Evolutionary conservation across 108 stramenopile genomes (phyloP).

Genomic region (Cylindrotheca fusiformis): DNA sequence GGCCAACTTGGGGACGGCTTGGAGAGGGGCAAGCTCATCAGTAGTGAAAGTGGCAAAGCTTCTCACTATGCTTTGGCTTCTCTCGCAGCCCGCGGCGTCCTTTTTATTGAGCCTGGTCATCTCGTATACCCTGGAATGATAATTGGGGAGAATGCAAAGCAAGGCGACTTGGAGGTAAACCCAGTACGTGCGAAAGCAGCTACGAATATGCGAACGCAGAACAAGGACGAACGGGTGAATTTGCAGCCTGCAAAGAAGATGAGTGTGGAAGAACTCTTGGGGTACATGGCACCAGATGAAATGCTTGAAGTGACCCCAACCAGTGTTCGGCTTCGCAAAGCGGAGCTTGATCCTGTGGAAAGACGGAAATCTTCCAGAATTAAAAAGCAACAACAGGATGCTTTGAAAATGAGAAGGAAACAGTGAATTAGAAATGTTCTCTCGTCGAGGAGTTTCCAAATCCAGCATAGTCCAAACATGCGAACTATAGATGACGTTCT

Average conservation of each 20-base stretch:
- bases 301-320: conserved; percentile 95
- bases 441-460: neutral
- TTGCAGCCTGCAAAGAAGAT: conserved; percentile 83
- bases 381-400: conserved; percentile 68
- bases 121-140: conserved; percentile 95
- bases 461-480: no score
- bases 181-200: conserved; percentile 82
- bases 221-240: conserved; percentile 87
- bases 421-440: neutral
- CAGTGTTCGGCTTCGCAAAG: conserved; percentile 86
- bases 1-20: conserved; percentile 66
- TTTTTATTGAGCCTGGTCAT: conserved; percentile 89
- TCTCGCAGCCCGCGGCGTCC: conserved; percentile 77
- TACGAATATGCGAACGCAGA: conserved; percentile 91
- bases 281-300: conserved; percentile 86
- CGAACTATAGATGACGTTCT: no score
- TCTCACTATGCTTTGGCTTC: conserved; percentile 79
- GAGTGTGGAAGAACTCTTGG: conserved; percentile 93
- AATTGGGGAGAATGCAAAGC: conserved; percentile 87
- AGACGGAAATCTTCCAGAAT: conserved; percentile 44
- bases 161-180: conserved; percentile 48
- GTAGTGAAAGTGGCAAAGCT: conserved; percentile 84
- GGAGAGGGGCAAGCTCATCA: conserved; percentile 89
- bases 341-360: conserved; percentile 68
- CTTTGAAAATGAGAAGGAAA: conserved; percentile 15